Percentiles rank a stretch among this genome's conserved stretches.
These are phyloP conservation scores for Aspergillus sp. DNA, from an alignment of 2,329 filamentous ascomycete genomes.

Conservation along the genomic window DNA sequence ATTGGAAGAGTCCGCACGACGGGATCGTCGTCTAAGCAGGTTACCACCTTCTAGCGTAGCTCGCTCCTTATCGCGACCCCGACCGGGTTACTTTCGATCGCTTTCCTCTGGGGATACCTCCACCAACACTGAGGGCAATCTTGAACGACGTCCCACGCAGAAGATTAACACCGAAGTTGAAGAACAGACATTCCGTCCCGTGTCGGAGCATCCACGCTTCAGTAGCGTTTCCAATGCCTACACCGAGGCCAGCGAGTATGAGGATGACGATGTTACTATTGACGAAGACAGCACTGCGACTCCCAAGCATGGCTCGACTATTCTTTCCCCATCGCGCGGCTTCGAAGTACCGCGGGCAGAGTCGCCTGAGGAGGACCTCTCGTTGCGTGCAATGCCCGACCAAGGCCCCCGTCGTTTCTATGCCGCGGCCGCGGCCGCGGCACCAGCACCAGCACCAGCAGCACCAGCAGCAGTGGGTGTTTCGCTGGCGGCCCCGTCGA, in stretches of 20 bases:
- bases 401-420: slow-evolving; percentile 15
- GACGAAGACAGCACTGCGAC: slow-evolving; percentile 29
- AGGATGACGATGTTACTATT: slow-evolving; percentile 28
- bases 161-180: slow-evolving; percentile 33
- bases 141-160: slow-evolving; percentile 34
- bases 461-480: slow-evolving; percentile 10
- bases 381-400: slow-evolving; percentile 9
- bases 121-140: slow-evolving; percentile 9
- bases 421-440: slow-evolving; percentile 2
- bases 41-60: slow-evolving; percentile 76
- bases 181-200: slow-evolving; percentile 50
- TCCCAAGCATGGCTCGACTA: slow-evolving; percentile 17
- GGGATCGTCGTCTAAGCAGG: slow-evolving; percentile 74
- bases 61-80: slow-evolving; percentile 69
- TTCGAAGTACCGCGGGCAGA: slow-evolving; percentile 25
- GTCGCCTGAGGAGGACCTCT: slow-evolving; percentile 25
- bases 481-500: slow-evolving; percentile 17
- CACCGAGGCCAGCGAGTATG: slow-evolving; percentile 6
- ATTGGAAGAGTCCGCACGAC: slow-evolving; percentile 69
- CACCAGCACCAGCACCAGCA: slow-evolving; percentile 4
- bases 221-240: slow-evolving; percentile 48
- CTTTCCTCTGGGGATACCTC: slow-evolving; percentile 54
- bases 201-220: slow-evolving; percentile 69
- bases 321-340: slow-evolving; percentile 9
- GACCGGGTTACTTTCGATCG: slow-evolving; percentile 75